Evolutionary conservation across 495 filamentous ascomycete genomes (phyloP), one percentile per base, ranked within the genome.

Genomic region (Hyaloscypha variabilis): DNA sequence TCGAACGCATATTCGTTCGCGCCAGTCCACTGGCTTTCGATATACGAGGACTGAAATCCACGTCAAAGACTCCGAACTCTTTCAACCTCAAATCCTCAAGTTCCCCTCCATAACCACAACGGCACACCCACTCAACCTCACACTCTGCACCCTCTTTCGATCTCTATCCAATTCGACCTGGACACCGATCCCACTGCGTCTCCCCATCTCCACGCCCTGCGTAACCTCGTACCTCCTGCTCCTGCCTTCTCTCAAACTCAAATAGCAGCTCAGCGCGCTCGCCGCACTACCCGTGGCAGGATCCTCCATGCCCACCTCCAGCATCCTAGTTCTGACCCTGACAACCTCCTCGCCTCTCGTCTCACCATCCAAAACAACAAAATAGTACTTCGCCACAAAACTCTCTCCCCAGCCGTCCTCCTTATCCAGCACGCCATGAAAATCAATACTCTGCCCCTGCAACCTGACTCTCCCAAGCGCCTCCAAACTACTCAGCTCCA

Each of bases 161-260:
- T 61, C 74, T 58, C 69, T 65, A 60, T 67, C 70, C 59, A 54
- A 17, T 6, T 2, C 30, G 36, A 71, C 65, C 54, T 80, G 77
- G 25, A 83, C 77, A 17, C 62, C 67, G 62, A 84, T 83, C 34
- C 76, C 82, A 77, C 89, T 92, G 67, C 76, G 77, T 63, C 90
- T 77, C 0, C 88, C 90, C 88, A 93, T 94, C 77, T 94, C 90
- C 17, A 93, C 88, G 0, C 91, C 91, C 76, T 94, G 91, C 51
- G 21, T 28, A 17, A 54, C 25, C 67, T 83, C 84, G 54, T 93
- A 69, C 54, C 76, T 76, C 71, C 84, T 88, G 66, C 70, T 76
- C 42, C 56, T 55, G 5, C 53, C 42, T 6, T 36, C 51, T 23
- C 58, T 75, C 76, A 21, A 71, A 8, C 85, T 78, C 55, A 92